These are phyloP conservation scores for Aureobasidium sp. DNA, from an alignment of 2,329 filamentous ascomycete genomes.

Conservation along the genomic window DNA sequence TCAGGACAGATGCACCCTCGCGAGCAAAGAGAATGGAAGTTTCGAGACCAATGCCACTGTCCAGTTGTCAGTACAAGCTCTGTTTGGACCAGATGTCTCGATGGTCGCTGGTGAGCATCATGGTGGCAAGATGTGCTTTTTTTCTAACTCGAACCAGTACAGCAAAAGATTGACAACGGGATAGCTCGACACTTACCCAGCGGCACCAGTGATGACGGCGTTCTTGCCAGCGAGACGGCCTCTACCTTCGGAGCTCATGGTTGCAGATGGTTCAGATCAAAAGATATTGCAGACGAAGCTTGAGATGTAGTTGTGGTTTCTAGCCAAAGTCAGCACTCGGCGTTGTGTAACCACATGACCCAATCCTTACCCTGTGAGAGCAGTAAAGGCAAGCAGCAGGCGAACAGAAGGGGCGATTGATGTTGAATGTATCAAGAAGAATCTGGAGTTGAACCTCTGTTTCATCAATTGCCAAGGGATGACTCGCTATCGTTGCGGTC, in stretches of 20 bases:
- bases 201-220: constrained; percentile 73
- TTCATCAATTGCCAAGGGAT: constrained; percentile 2
- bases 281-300: not conserved
- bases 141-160: not conserved
- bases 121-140: not conserved
- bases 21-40: constrained; percentile 81
- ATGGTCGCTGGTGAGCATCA: not conserved
- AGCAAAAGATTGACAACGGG: not conserved
- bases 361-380: not conserved
- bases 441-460: constrained; percentile 10
- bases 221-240: constrained; percentile 56
- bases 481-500: constrained; percentile 10
- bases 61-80: not conserved
- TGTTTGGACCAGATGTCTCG: not conserved
- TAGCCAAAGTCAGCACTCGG: not conserved
- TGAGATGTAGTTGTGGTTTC: not conserved
- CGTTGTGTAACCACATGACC: not conserved
- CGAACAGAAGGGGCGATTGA: not conserved
- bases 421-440: not conserved
- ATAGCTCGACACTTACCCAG: constrained; percentile 53
- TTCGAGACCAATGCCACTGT: constrained; percentile 84
- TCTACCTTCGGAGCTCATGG: constrained; percentile 11
- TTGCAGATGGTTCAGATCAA: not conserved
- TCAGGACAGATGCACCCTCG: constrained; percentile 76
- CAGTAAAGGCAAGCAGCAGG: not conserved